Percentiles rank a stretch among this genome's conserved stretches.
These are phyloP conservation scores for Metschnikowia similis DNA, from an alignment of 805 yeast species.

Conservation along the genomic window DNA sequence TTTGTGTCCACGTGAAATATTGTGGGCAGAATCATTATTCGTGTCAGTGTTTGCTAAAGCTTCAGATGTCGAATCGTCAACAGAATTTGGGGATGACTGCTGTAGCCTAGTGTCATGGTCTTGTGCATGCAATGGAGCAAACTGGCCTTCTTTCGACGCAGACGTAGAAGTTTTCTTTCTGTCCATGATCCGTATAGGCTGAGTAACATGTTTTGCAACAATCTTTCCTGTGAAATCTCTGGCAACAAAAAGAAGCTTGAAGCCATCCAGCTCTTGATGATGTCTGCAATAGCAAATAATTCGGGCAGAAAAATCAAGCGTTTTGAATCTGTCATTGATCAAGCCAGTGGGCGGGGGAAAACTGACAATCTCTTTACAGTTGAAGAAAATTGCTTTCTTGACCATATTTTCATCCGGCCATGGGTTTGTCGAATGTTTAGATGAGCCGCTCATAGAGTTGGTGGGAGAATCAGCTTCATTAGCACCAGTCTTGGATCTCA, in stretches of 20 bases:
- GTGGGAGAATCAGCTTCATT: conserved; percentile 9
- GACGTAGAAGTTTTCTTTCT: conserved; percentile 63
- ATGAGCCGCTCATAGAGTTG: conserved; percentile 14
- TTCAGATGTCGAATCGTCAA: conserved; percentile 58
- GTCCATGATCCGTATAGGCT: conserved; percentile 88
- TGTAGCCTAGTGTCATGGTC: neutral
- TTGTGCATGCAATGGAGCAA: conserved; percentile 33
- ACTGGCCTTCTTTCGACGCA: conserved; percentile 12
- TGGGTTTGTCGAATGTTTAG: conserved; percentile 55
- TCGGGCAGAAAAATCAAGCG: conserved; percentile 58
- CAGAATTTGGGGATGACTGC: conserved; percentile 49
- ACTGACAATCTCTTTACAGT: conserved; percentile 82
- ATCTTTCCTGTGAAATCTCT: conserved; percentile 57
- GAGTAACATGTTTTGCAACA: conserved; percentile 67
- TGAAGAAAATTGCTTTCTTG: conserved; percentile 83
- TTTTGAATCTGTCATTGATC: conserved; percentile 27
- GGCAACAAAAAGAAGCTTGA: conserved; percentile 64
- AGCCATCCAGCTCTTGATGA: conserved; percentile 85
- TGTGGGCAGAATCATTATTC: conserved; percentile 20
- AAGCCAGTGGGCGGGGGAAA: conserved; percentile 58
- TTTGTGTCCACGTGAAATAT: conserved; percentile 34
- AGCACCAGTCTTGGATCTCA: conserved; percentile 76
- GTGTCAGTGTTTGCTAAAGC: conserved; percentile 39
- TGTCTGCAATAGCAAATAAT: conserved; percentile 95
- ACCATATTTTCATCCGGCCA: conserved; percentile 74